Evolutionary conservation across 305 asterid genomes (phyloP).

Genomic region (Fraxinus sp.): DNA sequence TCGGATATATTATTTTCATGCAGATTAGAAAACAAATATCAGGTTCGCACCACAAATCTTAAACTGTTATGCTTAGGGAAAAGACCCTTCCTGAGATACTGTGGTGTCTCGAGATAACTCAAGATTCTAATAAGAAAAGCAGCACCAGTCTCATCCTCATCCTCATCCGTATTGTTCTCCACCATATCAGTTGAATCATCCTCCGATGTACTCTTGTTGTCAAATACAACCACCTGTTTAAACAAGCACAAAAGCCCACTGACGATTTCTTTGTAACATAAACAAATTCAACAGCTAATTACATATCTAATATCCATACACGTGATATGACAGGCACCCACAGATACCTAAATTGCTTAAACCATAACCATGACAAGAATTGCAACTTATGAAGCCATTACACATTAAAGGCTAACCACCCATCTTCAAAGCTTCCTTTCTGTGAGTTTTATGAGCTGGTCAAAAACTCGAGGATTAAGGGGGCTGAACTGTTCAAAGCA

Average conservation of each 20-base stretch:
- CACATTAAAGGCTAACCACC: not conserved
- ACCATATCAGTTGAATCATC: constrained; percentile 39
- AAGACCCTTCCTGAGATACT: constrained; percentile 88
- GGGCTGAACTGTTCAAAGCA: not conserved
- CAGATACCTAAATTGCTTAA: not conserved
- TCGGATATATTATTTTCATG: not conserved
- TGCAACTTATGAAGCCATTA: not conserved
- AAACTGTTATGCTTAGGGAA: constrained; percentile 79
- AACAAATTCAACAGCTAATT: constrained; percentile 20
- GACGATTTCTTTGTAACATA: not conserved
- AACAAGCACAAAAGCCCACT: constrained; percentile 19
- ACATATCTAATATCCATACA: not conserved
- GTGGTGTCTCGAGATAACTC: constrained; percentile 98
- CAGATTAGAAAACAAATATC: constrained; percentile 8
- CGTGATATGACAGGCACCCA: not conserved
- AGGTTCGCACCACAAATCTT: constrained; percentile 79
- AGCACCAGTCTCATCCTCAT: constrained; percentile 60
- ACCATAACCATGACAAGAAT: not conserved
- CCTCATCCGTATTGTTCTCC: constrained; percentile 47
- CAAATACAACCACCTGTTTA: constrained; percentile 74
- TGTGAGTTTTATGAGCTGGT: not conserved
- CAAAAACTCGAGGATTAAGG: not conserved
- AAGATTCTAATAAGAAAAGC: constrained; percentile 78
- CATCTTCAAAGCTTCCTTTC: not conserved
- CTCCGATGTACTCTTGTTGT: constrained; percentile 51